Base-by-base conservation (phyloP, 2,329 filamentous ascomycete genomes). In the Capronia americana region DNA sequence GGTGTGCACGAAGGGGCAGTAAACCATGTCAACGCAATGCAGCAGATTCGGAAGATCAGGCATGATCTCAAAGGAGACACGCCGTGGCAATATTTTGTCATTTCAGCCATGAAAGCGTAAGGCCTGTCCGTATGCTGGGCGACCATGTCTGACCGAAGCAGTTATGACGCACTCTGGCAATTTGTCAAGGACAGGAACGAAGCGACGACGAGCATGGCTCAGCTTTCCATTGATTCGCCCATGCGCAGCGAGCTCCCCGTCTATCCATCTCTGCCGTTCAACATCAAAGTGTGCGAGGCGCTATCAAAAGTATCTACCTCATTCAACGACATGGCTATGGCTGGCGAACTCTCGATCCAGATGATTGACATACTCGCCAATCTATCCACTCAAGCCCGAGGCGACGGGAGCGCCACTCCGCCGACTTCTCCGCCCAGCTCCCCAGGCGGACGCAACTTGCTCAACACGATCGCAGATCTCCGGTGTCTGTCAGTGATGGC, bases 291-390 rank as follows among this genome's bases (percentile, higher is more conserved):
- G 26, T 64, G 63, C 57, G 67, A 63, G 46, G 56, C 67, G 11
- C 58, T 69, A n/a, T 66, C 67, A 14, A 66, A 66, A 53, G 64
- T 69, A 7, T 61, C 67, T 8, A 54, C 63, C 11, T 54, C 60
- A 0, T 69, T 69, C 48, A 69, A 66, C 57, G 61, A 69, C 46
- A 62, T 69, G 63, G 67, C 67, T 23, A 46, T 69, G 55, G 60
- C 64, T 2, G 57, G 64, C 6, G 56, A 66, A 59, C 51, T 69
- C 46, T 69, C 67, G n/a, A 62, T 69, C 14, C 67, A 69, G 28
- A 66, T 66, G 34, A 66, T 69, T 46, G 63, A 64, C 10, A 66
- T 69, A 32, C 55, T 68, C 7, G 66, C 66, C 26, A 59, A 64
- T 38, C 56, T 66, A 10, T 64, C 67, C 20, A 62, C 32, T 10